Percentiles rank a stretch among this genome's conserved stretches.
Conservation (phyloP, 805 yeast genomes). For the Metschnikowia lunata region DNA sequence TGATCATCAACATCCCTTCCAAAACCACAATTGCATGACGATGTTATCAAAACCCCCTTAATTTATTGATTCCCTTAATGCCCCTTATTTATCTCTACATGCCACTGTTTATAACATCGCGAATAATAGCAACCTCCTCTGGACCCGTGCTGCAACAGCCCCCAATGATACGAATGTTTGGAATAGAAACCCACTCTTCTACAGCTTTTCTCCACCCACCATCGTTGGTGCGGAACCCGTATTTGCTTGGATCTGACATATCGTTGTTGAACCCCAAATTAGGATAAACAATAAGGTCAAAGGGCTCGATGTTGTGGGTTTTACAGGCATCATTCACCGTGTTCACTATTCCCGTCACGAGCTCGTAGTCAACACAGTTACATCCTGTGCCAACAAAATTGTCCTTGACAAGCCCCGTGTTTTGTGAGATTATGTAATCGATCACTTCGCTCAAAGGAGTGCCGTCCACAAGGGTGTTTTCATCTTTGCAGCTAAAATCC, state of each 20-base stretch:
- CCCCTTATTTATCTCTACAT: neutral
- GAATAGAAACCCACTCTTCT: conserved; percentile 35
- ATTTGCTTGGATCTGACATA: conserved; percentile 33
- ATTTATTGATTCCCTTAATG: neutral
- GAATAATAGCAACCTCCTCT: conserved; percentile 22
- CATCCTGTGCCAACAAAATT: conserved; percentile 54
- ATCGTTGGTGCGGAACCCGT: conserved; percentile 15
- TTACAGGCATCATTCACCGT: conserved; percentile 22
- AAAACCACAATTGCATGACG: neutral
- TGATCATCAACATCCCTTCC: neutral
- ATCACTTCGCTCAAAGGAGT: conserved; percentile 24
- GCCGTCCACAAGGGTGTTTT: conserved; percentile 27
- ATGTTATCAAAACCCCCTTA: neutral
- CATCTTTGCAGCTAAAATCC: conserved; percentile 29
- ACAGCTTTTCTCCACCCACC: conserved; percentile 38
- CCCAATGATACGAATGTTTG: conserved; percentile 51
- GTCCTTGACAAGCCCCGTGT: conserved; percentile 11
- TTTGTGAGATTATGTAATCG: conserved; percentile 26
- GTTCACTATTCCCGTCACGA: conserved; percentile 38
- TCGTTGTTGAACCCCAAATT: conserved; percentile 71
- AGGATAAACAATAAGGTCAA: conserved; percentile 60
- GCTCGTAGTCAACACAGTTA: conserved; percentile 56
- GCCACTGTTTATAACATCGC: conserved; percentile 5
- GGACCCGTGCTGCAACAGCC: conserved; percentile 78
- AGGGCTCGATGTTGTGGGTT: conserved; percentile 7